phyloP scores from a whole-genome alignment of 2,329 filamentous ascomycete species.

The Colletotrichum sp. region DNA sequence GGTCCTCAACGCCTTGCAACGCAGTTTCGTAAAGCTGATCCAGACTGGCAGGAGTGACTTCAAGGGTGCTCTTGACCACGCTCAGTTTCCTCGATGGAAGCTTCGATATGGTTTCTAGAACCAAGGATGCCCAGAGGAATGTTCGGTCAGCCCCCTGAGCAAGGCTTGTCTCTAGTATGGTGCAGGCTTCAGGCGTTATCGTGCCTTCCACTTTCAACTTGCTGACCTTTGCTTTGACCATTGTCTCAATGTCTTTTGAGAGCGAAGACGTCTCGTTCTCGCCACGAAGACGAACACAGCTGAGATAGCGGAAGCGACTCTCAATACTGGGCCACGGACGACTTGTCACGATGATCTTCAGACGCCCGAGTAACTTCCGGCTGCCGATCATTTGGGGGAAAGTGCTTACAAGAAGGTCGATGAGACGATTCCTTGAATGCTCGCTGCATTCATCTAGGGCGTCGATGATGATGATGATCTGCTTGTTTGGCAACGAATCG shows the following conservation, averaged over 20 bases:
- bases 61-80: too few species aligned
- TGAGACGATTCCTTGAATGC: rapidly evolving
- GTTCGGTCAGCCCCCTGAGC: background rate
- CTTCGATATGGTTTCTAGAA: background rate
- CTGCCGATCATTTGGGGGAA: background rate
- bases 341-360: background rate
- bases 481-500: too few species aligned
- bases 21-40: too few species aligned
- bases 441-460: slow-evolving; percentile 12
- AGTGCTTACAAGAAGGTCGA: background rate
- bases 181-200: background rate
- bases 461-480: slow-evolving; percentile 6
- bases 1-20: too few species aligned
- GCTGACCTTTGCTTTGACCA: background rate
- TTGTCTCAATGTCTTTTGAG: background rate
- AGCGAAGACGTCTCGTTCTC: slow-evolving; percentile 4
- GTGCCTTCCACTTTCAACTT: background rate
- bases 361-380: background rate
- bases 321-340: slow-evolving; percentile 11
- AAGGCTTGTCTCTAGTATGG: background rate
- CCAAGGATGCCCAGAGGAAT: background rate
- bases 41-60: too few species aligned
- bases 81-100: too few species aligned
- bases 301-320: background rate
- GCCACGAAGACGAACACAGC: background rate